phyloP scores from a whole-genome alignment of 2,329 filamentous ascomycete species.

The Zarea fungicola region DNA sequence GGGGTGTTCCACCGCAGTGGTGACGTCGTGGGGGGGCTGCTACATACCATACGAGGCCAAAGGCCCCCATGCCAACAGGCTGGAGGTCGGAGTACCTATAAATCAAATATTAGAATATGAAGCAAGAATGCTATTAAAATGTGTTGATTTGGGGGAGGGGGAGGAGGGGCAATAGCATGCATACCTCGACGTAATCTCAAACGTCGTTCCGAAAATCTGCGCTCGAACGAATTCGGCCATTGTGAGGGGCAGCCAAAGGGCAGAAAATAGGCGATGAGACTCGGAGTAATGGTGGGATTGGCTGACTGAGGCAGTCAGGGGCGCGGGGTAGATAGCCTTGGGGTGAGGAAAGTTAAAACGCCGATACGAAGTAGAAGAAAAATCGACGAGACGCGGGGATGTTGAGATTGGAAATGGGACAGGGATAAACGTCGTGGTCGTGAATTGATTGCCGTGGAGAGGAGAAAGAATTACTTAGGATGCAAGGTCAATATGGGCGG shows the following conservation, averaged over 20 bases:
- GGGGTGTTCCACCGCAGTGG: neutral
- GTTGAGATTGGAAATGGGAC: neutral
- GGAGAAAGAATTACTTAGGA: too few species aligned
- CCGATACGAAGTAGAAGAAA: too few species aligned
- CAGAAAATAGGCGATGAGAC: slow-evolving; percentile 11
- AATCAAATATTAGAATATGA: neutral
- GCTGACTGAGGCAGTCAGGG: slow-evolving; percentile 1
- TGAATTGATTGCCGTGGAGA: slow-evolving; percentile 1
- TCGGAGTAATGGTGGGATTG: neutral
- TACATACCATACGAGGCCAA: slow-evolving; percentile 90
- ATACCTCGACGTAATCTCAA: slow-evolving; percentile 98
- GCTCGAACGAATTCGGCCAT: slow-evolving; percentile 99
- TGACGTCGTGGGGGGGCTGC: neutral
- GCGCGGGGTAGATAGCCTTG: slow-evolving; percentile 7
- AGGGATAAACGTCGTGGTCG: neutral
- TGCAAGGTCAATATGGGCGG: slow-evolving; percentile 7
- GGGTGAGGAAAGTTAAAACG: too few species aligned
- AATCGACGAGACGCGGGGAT: neutral
- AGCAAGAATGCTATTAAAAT: neutral
- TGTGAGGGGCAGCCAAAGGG: slow-evolving; percentile 34
- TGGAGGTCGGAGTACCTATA: slow-evolving; percentile 92
- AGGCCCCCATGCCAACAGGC: slow-evolving; percentile 97
- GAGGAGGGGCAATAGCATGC: neutral
- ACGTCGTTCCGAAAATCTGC: slow-evolving; percentile 98
- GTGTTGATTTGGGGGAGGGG: neutral